Conservation (phyloP, 108 stramenopile species). For the Nitzschia sp. region DNA sequence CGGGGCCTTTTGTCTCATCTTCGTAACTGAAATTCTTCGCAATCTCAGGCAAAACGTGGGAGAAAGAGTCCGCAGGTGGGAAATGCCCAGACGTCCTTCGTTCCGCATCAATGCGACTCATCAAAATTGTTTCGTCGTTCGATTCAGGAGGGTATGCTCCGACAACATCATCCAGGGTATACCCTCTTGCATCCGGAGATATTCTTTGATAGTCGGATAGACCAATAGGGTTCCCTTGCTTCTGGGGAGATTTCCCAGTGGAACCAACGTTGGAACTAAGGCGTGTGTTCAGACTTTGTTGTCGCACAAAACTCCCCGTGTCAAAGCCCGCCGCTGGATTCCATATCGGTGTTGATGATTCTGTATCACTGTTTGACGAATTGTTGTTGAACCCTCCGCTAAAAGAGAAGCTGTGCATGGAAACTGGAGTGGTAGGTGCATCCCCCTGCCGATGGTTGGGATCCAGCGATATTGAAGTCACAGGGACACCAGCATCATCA, state of each 20-base stretch:
- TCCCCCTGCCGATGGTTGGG: neutral
- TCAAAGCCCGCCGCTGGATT: constrained; percentile 1
- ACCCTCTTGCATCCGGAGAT: neutral
- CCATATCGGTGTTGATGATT: neutral
- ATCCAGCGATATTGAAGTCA: constrained; percentile 1
- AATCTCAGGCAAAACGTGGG: neutral
- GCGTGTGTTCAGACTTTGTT: no score
- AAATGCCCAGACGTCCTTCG: neutral
- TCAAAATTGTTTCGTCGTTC: constrained; percentile 3
- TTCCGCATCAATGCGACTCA: constrained; percentile 1
- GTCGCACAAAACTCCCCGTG: constrained; percentile 10
- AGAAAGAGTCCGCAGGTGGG: neutral
- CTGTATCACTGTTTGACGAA: neutral
- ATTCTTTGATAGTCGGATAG: no score
- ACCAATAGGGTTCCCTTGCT: neutral
- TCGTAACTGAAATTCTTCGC: neutral
- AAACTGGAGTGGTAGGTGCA: no score
- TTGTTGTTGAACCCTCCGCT: neutral
- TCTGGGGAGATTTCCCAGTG: neutral
- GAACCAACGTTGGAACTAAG: no score
- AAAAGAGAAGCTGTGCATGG: neutral
- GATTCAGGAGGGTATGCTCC: constrained; percentile 12
- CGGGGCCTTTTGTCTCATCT: neutral
- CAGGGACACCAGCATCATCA: neutral
- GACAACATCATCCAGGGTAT: constrained; percentile 6